Evolutionary conservation across 768 basidiomycete genomes (phyloP), one percentile per base, ranked within the genome.

Genomic region (Cyclocybe cylindracea): DNA sequence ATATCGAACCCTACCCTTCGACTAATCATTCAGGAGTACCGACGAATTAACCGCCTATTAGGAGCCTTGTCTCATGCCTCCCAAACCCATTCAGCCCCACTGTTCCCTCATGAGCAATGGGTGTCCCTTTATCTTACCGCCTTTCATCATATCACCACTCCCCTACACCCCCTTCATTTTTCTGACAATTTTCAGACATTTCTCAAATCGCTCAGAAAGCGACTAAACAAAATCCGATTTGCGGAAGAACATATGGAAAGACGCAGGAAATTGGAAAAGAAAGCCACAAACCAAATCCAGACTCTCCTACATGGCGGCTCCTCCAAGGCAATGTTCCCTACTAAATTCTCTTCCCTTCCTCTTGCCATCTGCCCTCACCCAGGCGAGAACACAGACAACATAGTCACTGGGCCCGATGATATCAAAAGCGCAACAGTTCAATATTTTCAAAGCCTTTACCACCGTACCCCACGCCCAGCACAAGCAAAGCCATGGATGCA

Each of bases 221-320:
- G 31, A 18, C 48, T 50, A 2, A 41, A 50, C 40, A 50, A 50
- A 19, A 14, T 50, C 31, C 48, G 48, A 4, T 50, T 41, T 42
- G 48, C 48, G 38, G 48, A 50, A 35, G 48, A n/a, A 42, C 29
- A 35, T 19, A 2, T 7, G 3, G 48, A 50, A 36, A 8, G 39
- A 10, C 19, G n/a, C n/a, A 39, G 39, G 8, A 2, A 39, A 34
- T 31, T 14, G 3, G 39, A 50, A 10, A 50, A 42, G 16, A 16
- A 19, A 8, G 32, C 50, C 8, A 36, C 13, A 5, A 19, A 10
- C 24, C 42, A 37, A 37, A 33, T 51, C 10, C 33, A 35, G 14
- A 51, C 18, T 14, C 29, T 51, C 16, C 41, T 50, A 2, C 50
- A 44, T 38, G 50, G 16, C n/a, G n/a, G n/a, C n/a, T n/a, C n/a